Evolutionary conservation across 148 eudicot genomes (phyloP).

Genomic region (Pharnaceum exiguum): DNA sequence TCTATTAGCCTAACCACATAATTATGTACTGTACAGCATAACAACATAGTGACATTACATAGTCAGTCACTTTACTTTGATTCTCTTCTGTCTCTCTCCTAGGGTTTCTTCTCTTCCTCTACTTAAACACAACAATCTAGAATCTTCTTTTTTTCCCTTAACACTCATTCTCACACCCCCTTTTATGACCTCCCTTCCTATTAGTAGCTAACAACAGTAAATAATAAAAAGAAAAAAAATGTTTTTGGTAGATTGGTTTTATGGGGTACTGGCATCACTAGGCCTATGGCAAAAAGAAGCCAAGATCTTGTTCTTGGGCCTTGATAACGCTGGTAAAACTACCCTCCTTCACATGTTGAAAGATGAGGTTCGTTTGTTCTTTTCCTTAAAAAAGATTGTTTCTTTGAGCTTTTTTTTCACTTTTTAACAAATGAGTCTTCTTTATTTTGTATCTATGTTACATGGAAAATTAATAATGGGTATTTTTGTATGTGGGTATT

Average conservation of each 20-base stretch:
- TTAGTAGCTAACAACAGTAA: too few relatives aligned
- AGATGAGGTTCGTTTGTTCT: constrained; percentile 45
- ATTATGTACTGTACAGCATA: background rate
- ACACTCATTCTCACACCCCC: background rate
- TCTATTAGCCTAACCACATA: too few relatives aligned
- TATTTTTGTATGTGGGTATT: too few relatives aligned
- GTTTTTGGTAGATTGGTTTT: constrained; percentile 72
- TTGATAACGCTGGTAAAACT: constrained; percentile 67
- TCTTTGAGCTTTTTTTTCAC: too few relatives aligned
- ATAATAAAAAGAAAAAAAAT: constrained; percentile 30
- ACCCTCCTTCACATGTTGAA: constrained; percentile 64
- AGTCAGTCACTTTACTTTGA: background rate
- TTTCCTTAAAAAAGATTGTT: too few relatives aligned
- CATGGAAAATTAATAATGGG: too few relatives aligned
- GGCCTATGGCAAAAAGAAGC: constrained; percentile 68
- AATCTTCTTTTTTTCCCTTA: constrained; percentile 4
- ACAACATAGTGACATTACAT: background rate
- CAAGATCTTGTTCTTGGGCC: constrained; percentile 53
- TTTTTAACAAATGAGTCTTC: too few relatives aligned
- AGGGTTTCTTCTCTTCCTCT: constrained; percentile 17
- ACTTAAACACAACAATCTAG: background rate
- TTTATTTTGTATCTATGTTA: too few relatives aligned
- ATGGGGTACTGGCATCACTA: constrained; percentile 62
- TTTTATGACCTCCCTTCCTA: background rate
- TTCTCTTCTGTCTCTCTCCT: constrained; percentile 13